These are phyloP conservation scores for Septoria linicola DNA, from an alignment of 2,329 filamentous ascomycete species.

Conservation along the genomic window DNA sequence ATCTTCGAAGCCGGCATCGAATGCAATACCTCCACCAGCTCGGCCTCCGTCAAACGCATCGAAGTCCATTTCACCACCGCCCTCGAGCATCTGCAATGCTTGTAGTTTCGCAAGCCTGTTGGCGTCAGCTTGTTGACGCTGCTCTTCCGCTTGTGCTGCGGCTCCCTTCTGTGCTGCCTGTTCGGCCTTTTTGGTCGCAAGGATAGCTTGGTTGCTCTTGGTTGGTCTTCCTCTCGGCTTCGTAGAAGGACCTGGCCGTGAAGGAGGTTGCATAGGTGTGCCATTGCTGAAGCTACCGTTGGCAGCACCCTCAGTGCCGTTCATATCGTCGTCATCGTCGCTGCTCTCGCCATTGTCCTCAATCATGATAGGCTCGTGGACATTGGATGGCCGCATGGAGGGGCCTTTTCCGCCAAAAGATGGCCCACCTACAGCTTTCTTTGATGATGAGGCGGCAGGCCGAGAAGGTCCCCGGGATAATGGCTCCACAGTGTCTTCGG, in stretches of 20 bases:
- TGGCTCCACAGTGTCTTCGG: slow-evolving; percentile 8
- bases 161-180: slow-evolving; percentile 6
- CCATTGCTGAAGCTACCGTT: slow-evolving; percentile 14
- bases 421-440: slow-evolving; percentile 4
- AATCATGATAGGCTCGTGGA: slow-evolving; percentile 35
- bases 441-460: slow-evolving; percentile 7
- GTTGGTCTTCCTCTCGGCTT: slow-evolving; percentile 20
- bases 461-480: not conserved
- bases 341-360: slow-evolving; percentile 32
- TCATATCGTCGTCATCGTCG: slow-evolving; percentile 23
- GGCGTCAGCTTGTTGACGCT: slow-evolving; percentile 31
- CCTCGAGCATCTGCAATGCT: slow-evolving; percentile 34
- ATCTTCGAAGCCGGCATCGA: slow-evolving; percentile 15
- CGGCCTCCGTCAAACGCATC: slow-evolving; percentile 9
- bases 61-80: slow-evolving; percentile 17
- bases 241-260: slow-evolving; percentile 8
- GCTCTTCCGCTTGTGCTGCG: slow-evolving; percentile 9
- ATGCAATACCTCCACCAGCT: slow-evolving; percentile 13
- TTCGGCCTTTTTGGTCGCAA: slow-evolving; percentile 1
- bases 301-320: slow-evolving; percentile 62
- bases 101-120: slow-evolving; percentile 40
- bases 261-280: not conserved
- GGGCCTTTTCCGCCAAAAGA: slow-evolving; percentile 35
- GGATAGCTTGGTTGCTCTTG: not conserved
- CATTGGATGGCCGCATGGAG: slow-evolving; percentile 35